Conservation (phyloP, 2,329 filamentous ascomycete genomes). For the Herpomyces periplanetae region DNA sequence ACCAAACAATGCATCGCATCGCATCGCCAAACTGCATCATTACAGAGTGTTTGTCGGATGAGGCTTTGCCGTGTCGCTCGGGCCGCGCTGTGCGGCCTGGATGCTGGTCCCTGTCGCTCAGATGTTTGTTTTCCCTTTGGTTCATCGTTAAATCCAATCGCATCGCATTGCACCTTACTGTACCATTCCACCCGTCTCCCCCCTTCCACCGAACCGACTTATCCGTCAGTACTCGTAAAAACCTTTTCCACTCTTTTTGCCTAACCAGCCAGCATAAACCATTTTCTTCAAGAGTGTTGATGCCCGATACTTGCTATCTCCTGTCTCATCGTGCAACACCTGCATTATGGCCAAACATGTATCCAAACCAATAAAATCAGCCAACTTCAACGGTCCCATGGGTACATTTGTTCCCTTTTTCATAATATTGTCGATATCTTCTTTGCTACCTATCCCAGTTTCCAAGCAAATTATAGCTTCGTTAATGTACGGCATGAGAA, state of each 20-base stretch:
- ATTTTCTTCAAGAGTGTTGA: conserved; percentile 61
- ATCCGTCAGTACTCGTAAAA: conserved; percentile 40
- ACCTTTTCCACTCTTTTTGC: conserved; percentile 85
- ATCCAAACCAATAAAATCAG: conserved; percentile 87
- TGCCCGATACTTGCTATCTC: conserved; percentile 78
- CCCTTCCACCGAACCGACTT: too few species aligned
- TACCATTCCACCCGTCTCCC: too few species aligned
- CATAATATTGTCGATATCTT: conserved; percentile 92
- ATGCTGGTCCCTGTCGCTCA: too few species aligned
- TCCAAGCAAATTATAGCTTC: conserved; percentile 87
- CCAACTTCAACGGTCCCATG: conserved; percentile 73
- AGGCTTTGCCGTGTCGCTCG: too few species aligned
- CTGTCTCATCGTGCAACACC: conserved; percentile 58
- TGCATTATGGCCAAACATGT: conserved; percentile 93
- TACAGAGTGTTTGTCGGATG: too few species aligned
- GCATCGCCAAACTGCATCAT: too few species aligned
- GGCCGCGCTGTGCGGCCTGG: too few species aligned
- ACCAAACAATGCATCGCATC: too few species aligned
- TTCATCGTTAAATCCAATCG: too few species aligned
- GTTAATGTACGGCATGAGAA: conserved; percentile 97
- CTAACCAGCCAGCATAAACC: conserved; percentile 89
- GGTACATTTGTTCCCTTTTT: conserved; percentile 96
- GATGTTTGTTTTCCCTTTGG: too few species aligned
- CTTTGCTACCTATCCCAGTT: conserved; percentile 49
- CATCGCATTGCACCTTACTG: too few species aligned